These are phyloP conservation scores for Moringa oleifera DNA, from an alignment of 345 rosid genomes.

Conservation along the genomic window DNA sequence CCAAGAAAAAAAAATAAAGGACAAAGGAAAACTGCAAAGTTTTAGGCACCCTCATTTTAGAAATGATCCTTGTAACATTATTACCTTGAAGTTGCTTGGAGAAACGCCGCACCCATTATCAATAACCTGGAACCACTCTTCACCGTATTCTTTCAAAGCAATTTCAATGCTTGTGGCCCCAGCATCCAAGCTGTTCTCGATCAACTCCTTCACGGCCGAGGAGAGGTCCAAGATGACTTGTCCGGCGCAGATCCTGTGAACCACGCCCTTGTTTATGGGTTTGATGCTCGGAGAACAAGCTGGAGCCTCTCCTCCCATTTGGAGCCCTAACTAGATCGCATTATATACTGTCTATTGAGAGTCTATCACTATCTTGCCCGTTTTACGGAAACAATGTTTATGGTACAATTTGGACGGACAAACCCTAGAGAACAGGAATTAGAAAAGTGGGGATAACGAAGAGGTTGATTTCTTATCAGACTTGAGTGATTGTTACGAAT, in stretches of 20 bases:
- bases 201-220: slow-evolving; percentile 93
- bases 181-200: slow-evolving; percentile 96
- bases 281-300: slow-evolving; percentile 39
- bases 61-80: too few relatives aligned
- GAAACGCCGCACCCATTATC: slow-evolving; percentile 95
- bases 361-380: not conserved
- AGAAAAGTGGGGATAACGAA: not conserved
- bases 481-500: not conserved
- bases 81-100: slow-evolving; percentile 75
- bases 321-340: not conserved
- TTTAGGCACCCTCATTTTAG: too few relatives aligned
- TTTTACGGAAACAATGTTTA: not conserved
- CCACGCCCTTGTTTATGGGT: slow-evolving; percentile 70
- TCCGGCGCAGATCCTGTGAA: slow-evolving; percentile 83
- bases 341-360: not conserved
- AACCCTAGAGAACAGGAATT: slow-evolving; percentile 3
- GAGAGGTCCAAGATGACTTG: slow-evolving; percentile 93
- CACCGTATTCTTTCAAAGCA: slow-evolving; percentile 70
- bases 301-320: slow-evolving; percentile 32
- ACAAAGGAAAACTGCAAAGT: too few relatives aligned
- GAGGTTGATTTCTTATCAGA: not conserved
- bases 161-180: slow-evolving; percentile 86
- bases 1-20: too few relatives aligned
- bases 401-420: not conserved
- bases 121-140: slow-evolving; percentile 81